Conservation (phyloP, 257 asterid genomes). For the Solanum lignicaule region DNA sequence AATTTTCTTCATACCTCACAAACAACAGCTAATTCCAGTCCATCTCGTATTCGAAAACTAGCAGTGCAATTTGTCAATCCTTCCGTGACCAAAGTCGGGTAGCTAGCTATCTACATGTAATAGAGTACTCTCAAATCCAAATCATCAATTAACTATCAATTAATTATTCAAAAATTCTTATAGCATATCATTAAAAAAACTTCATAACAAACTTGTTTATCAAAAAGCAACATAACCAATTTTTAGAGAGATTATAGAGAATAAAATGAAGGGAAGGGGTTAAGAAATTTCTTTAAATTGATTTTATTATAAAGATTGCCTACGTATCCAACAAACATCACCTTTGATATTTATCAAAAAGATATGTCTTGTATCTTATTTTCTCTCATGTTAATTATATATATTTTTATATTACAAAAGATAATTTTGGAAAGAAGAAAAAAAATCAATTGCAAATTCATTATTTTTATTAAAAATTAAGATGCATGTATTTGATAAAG, state of each 20-base stretch:
- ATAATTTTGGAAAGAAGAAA: not conserved
- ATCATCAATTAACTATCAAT: not conserved
- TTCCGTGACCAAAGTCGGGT: not conserved
- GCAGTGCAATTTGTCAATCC: not conserved
- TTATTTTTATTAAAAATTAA: not conserved
- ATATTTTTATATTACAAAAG: not conserved
- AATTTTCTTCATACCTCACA: not conserved
- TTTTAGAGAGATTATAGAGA: not conserved
- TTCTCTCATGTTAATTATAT: too few species aligned
- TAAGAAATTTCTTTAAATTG: not conserved
- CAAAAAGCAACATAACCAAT: not conserved
- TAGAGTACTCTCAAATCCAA: too few species aligned
- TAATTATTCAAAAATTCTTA: not conserved
- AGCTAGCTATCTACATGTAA: not conserved
- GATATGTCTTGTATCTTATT: not conserved
- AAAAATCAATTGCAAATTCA: not conserved
- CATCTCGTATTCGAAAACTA: not conserved
- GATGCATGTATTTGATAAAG: not conserved
- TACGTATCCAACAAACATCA: not conserved
- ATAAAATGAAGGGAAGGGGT: not conserved
- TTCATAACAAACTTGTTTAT: not conserved
- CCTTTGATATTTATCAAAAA: not conserved
- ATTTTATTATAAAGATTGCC: too few species aligned
- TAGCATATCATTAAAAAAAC: not conserved
- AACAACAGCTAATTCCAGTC: not conserved